Percentiles rank a stretch among this genome's conserved stretches.
Evolutionary conservation across 2,329 filamentous ascomycete genomes (phyloP).

Genomic region (Zymoseptoria brevis): DNA sequence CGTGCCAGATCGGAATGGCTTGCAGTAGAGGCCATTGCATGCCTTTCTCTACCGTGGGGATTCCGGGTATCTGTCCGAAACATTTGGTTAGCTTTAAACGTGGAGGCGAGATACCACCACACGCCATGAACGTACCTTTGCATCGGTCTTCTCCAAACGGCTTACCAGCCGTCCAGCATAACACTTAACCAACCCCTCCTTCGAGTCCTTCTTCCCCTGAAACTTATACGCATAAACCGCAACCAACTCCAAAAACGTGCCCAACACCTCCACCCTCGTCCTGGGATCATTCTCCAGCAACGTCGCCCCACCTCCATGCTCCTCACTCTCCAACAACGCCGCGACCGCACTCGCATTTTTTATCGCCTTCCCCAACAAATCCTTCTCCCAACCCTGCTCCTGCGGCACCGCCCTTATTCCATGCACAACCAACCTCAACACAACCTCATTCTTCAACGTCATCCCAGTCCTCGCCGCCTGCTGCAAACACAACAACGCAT

Average conservation of each 20-base stretch:
- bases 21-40: conserved; percentile 23
- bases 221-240: conserved; percentile 34
- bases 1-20: conserved; percentile 36
- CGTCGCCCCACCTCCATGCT: conserved; percentile 29
- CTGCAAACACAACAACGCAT: conserved; percentile 28
- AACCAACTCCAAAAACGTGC: conserved; percentile 37
- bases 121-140: conserved; percentile 7
- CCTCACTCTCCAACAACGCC: conserved; percentile 34
- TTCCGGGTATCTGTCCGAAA: neutral
- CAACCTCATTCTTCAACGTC: conserved; percentile 23
- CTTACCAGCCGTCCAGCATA: conserved; percentile 34
- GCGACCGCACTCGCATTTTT: conserved; percentile 33
- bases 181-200: conserved; percentile 32
- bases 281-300: conserved; percentile 25
- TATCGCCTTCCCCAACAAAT: conserved; percentile 32
- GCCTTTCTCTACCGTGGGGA: neutral
- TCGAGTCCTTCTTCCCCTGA: conserved; percentile 24
- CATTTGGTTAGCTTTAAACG: too few species aligned
- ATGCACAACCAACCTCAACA: conserved; percentile 30
- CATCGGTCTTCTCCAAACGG: conserved; percentile 15
- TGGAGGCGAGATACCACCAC: too few species aligned
- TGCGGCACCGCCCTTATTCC: conserved; percentile 31
- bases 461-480: conserved; percentile 28
- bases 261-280: conserved; percentile 32
- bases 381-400: conserved; percentile 29